These are phyloP conservation scores for Pythium brachiatum DNA, from an alignment of 352 stramenopile genomes.

Conservation along the genomic window DNA sequence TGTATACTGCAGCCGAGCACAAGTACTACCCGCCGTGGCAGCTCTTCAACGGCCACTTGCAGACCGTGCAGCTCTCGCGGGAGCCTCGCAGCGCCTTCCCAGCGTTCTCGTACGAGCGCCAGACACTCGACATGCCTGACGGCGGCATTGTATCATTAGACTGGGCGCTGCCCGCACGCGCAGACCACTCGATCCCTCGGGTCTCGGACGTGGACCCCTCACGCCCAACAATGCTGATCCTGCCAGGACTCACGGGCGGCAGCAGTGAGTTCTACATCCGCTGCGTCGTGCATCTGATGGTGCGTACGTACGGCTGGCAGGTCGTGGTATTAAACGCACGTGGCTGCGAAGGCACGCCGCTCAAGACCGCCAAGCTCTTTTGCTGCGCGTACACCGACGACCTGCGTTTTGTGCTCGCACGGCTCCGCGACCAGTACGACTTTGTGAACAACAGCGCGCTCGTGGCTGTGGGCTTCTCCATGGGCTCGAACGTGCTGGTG, in stretches of 20 bases:
- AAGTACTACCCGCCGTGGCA: conserved; percentile 59
- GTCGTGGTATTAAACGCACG: conserved; percentile 76
- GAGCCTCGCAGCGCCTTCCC: conserved; percentile 35
- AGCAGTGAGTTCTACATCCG: conserved; percentile 72
- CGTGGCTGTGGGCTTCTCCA: conserved; percentile 62
- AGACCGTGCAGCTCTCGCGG: conserved; percentile 48
- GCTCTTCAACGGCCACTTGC: conserved; percentile 61
- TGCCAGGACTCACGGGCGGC: conserved; percentile 58
- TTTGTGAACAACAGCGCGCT: conserved; percentile 36
- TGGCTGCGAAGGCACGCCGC: conserved; percentile 56
- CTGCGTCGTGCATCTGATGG: conserved; percentile 35
- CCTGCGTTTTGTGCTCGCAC: conserved; percentile 43
- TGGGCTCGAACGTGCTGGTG: conserved; percentile 71
- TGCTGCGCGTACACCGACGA: conserved; percentile 71
- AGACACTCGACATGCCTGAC: conserved; percentile 60
- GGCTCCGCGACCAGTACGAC: conserved; percentile 37
- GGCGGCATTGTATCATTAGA: conserved; percentile 69
- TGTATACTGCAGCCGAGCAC: conserved; percentile 30
- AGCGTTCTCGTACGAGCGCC: conserved; percentile 44
- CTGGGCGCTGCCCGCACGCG: conserved; percentile 48
- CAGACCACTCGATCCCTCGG: conserved; percentile 14
- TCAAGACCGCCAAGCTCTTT: conserved; percentile 58
- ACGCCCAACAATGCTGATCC: conserved; percentile 43
- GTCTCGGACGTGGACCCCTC: conserved; percentile 32
- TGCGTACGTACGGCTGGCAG: conserved; percentile 46